Base-by-base conservation (phyloP, 768 basidiomycete genomes). In the Macrolepiota dolichaula region DNA sequence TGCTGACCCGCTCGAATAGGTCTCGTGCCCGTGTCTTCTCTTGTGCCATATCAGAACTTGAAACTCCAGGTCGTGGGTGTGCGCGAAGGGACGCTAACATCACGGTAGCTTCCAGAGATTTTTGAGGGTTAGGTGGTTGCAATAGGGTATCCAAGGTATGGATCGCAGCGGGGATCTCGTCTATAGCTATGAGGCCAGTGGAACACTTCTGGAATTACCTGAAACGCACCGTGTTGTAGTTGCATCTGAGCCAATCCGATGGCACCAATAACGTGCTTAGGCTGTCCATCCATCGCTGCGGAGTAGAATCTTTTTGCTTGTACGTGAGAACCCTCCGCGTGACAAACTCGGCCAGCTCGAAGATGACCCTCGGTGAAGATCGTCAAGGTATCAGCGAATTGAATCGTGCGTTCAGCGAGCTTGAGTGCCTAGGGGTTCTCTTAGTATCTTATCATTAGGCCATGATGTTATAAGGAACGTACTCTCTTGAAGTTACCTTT, bases 21-120 rank as follows among this genome's bases (percentile, higher is more conserved):
- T 92, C 89, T 13, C 93, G 84, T 1, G 96, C 94, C 52, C 83
- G 83, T 3, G 77, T 67, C 60, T 85, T 86, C 68, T 96, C 94
- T 57, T 87, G 82, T 1, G 81, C 76, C 40, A 88, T 74, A 59
- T 98, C 95, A 1, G 86, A 79, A 57, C 81, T 81, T 4, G 89
- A 88, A 32, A 92, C 84, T 53, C 90, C 92, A 1, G 91, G 91
- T 58, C 94, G 85, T 3, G 89, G 86, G 70, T 86, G 82, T 0
- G 90, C 87, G n/a, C 93, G 86, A 7, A 99, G 82, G 1, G 93
- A 91, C 3, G 95, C 96, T 42, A 97, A 87, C 74, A 96, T 88
- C 15, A 90, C 89, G 9, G 86, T 88, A 2, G 94, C 94, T 76
- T 98, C 96, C 4, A 91, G 72, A 1, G 88, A 90, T 29, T 84